These are phyloP conservation scores for Botryotinia convoluta DNA, from an alignment of 2,329 filamentous ascomycete genomes.

Conservation along the genomic window DNA sequence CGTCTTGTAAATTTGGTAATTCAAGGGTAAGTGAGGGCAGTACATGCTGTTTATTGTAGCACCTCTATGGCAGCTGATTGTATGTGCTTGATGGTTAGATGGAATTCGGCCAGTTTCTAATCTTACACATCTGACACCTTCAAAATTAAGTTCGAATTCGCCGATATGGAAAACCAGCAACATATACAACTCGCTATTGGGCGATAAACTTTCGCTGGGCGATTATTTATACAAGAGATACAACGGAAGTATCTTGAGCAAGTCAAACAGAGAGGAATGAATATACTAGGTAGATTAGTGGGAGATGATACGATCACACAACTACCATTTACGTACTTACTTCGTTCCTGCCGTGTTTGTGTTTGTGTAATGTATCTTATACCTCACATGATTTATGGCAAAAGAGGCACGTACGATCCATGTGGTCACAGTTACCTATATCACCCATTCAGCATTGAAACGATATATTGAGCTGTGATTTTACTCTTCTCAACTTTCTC, in stretches of 20 bases:
- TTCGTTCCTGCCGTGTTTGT: neutral
- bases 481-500: neutral
- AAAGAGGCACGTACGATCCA: neutral
- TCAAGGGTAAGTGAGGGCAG: neutral
- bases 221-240: neutral
- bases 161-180: neutral
- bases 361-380: neutral
- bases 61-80: neutral
- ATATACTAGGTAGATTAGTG: neutral
- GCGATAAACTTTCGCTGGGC: neutral
- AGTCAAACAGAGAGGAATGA: neutral
- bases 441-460: neutral
- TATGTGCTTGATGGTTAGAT: neutral
- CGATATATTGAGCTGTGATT: neutral
- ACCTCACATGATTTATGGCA: neutral
- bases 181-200: neutral
- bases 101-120: neutral
- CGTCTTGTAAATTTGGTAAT: neutral
- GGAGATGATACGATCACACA: neutral
- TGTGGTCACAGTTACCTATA: neutral
- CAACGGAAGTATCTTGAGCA: neutral
- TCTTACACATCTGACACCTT: neutral
- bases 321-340: neutral
- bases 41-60: neutral
- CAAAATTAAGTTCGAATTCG: neutral